Evolutionary conservation across 2,329 filamentous ascomycete genomes (phyloP), one percentile per base, ranked within the genome.

Genomic region (Alternaria arborescens): DNA sequence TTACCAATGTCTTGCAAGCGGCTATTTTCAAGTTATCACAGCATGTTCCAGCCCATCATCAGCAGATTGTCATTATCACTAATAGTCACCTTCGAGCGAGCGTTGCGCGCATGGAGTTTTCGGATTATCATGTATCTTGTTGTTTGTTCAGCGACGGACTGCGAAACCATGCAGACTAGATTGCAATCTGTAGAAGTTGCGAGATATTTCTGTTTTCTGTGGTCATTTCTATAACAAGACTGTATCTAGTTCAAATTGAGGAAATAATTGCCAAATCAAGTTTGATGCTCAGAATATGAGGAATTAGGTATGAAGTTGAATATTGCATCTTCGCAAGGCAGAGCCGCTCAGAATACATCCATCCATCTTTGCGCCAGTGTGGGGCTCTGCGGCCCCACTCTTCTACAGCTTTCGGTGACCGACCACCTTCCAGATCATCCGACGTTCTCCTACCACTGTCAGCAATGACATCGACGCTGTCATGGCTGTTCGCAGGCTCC

Each of bases 131-230:
- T 58, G n/a, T 26, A 48, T 22, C 7, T 38, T 12, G 20, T 48
- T 30, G 26, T 20, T 43, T 28, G 28, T 28, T 32, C 18, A 11
- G 30, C 46, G 38, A 18, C 5, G 16, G 32, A 20, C 32, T 44
- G 16, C 59, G 8, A 50, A 32, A 44, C 50, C 38, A 44, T 47
- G 54, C 53, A 61, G 55, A 61, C 22, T 61, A 61, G 54, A 50
- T 46, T 58, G 36, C 24, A 34, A 26, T 20, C 44, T 48, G 43
- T 30, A 43, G 34, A 47, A 46, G 28, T 52, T 41, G 53, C 34
- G 5, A 26, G 11, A 42, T 46, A 24, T 46, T 26, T 24, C 11
- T 41, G 18, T 22, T 41, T 22, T 8, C 7, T 7, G 7, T n/a
- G 22, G 3, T 24, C 18, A 48, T 48, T 1, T 34, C 18, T 18